Base-by-base conservation (phyloP, 2,329 filamentous ascomycete genomes). In the Arachnopeziza araneosa region DNA sequence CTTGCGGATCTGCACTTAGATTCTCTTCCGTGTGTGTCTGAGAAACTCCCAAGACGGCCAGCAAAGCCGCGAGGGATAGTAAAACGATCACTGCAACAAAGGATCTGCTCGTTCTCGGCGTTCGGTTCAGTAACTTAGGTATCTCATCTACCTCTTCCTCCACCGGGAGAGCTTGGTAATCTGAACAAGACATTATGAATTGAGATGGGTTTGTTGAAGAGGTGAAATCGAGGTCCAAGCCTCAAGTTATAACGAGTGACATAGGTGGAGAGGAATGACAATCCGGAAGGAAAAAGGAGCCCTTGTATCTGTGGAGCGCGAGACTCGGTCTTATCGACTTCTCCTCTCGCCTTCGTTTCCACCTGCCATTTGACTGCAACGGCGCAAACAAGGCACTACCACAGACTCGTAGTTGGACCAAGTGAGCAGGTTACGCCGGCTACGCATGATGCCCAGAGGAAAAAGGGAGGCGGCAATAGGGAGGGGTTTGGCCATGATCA, bases 401-500 rank as follows among this genome's bases (percentile, higher is more conserved):
- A 44, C 6, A 44, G 3, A 44, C 36, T 14, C 10, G 4, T 12
- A 19, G 36, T 14, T 44, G 36, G 36, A 17, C 36, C 36, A 14
- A 44, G 17, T 19, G 2, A 14, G 10, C 36, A 44, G 17, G 12
- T 19, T 24, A 59, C 12, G 54, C 14, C 50, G 54, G 24, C 44
- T 19, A 57, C 36, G 55, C 24, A 54, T 53, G 51, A 50, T 54
- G 50, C 14, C 26, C 26, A 22, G 53, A 50, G 44, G 54, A 32
- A 36, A 51, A 22, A 30, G 48, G 52, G 52, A 52, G 52, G 53
- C 53, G 57, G 55, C 24, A 52, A 51, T 57, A 54, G 52, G 55
- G 54, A 56, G 60, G 62, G 61, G 58, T 26, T 26, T 52, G 14
- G 55, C 56, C 62, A 57, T 44, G 64, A 64, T 63, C 58, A 60